phyloP scores from a whole-genome alignment of 2,329 filamentous ascomycete species.

The Ophiocordyceps camponoti-floridani region DNA sequence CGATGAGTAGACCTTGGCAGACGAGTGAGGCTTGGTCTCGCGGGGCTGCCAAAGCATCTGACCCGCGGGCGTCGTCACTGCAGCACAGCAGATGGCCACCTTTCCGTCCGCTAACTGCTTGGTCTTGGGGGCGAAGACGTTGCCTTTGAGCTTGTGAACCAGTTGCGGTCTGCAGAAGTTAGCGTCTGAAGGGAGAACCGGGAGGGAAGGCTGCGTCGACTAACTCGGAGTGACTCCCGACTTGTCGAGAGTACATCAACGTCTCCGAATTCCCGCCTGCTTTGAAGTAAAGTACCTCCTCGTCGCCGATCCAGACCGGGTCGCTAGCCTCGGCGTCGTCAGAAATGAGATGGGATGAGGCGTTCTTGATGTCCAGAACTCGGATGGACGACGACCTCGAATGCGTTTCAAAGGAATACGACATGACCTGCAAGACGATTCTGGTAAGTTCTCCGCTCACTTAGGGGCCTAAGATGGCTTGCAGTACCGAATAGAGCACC shows the following conservation, averaged over 20 bases:
- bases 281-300: constrained; percentile 39
- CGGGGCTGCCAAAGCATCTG: constrained; percentile 47
- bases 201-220: constrained; percentile 12
- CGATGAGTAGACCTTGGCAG: constrained; percentile 53
- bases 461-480: neutral
- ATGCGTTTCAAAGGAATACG: constrained; percentile 67
- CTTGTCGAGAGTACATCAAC: constrained; percentile 22
- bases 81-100: constrained; percentile 40
- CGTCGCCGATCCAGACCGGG: constrained; percentile 58
- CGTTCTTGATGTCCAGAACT: constrained; percentile 49
- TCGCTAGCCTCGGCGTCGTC: constrained; percentile 48
- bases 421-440: constrained; percentile 30
- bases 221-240: constrained; percentile 19
- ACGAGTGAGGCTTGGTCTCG: constrained; percentile 39
- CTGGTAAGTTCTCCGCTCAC: neutral
- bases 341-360: constrained; percentile 46
- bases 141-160: constrained; percentile 30
- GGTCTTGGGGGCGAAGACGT: constrained; percentile 40
- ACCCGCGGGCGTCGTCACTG: constrained; percentile 49
- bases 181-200: neutral
- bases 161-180: constrained; percentile 14
- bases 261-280: constrained; percentile 27
- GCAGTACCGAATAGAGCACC: constrained; percentile 42
- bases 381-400: constrained; percentile 50
- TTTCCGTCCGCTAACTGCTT: constrained; percentile 29